Evolutionary conservation across 2,329 filamentous ascomycete species (phyloP).

Genomic region (Lasiodiplodia sp.): DNA sequence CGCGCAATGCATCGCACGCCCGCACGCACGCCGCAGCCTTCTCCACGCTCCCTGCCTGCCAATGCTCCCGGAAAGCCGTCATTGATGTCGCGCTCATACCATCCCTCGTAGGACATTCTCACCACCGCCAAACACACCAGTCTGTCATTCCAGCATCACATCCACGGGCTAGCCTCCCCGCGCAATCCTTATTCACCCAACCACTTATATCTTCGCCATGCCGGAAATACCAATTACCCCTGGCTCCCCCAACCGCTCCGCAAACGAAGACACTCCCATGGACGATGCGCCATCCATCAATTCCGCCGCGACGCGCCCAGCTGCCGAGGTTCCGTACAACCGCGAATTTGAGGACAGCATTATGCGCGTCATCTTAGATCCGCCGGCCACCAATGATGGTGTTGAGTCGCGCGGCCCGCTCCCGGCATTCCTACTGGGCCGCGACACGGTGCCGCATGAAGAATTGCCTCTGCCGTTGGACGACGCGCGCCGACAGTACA

Average conservation of each 20-base stretch:
- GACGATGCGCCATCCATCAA: slow-evolving; percentile 36
- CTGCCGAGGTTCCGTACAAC: slow-evolving; percentile 47
- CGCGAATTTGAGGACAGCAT: slow-evolving; percentile 54
- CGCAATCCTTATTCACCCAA: not conserved
- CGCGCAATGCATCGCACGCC: not conserved
- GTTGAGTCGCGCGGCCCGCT: slow-evolving; percentile 38
- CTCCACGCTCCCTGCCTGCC: not conserved
- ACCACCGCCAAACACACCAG: not conserved
- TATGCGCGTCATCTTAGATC: slow-evolving; percentile 49
- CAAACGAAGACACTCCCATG: slow-evolving; percentile 37
- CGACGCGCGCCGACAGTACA: slow-evolving; percentile 52
- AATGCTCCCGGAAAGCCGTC: not conserved
- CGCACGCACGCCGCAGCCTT: not conserved
- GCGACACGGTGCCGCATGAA: slow-evolving; percentile 40
- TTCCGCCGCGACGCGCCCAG: slow-evolving; percentile 47
- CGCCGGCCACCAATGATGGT: slow-evolving; percentile 35
- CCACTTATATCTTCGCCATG: not conserved
- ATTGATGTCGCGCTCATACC: not conserved
- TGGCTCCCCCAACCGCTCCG: slow-evolving; percentile 43
- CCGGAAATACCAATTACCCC: slow-evolving; percentile 34
- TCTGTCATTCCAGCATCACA: not conserved
- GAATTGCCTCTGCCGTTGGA: slow-evolving; percentile 52
- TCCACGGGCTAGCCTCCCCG: not conserved
- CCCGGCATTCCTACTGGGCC: slow-evolving; percentile 38
- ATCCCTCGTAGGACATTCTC: not conserved